These are phyloP conservation scores for Aschersonia sp. DNA, from an alignment of 2,329 filamentous ascomycete genomes.

Conservation along the genomic window DNA sequence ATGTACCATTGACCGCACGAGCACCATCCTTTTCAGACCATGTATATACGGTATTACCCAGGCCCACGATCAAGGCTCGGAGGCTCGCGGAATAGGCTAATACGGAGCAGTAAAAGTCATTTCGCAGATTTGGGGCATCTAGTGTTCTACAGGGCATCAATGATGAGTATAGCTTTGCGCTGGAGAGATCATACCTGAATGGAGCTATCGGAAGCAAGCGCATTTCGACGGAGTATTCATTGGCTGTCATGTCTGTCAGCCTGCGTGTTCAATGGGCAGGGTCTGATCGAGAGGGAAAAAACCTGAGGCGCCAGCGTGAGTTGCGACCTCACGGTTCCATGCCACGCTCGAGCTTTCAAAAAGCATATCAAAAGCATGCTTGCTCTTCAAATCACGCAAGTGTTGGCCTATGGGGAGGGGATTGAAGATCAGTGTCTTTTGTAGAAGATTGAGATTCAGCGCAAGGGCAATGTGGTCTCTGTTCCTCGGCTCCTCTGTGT, in stretches of 20 bases:
- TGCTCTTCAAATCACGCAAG: no score
- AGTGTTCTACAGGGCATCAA: slow-evolving; percentile 45
- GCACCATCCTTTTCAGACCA: slow-evolving; percentile 73
- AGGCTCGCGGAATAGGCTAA: slow-evolving; percentile 69
- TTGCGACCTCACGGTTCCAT: no score
- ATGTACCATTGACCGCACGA: slow-evolving; percentile 23
- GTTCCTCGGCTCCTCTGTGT: no score
- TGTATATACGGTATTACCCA: slow-evolving; percentile 66
- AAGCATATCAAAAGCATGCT: not conserved
- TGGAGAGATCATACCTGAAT: slow-evolving; percentile 47
- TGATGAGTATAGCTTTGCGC: not conserved
- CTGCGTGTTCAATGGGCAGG: not conserved
- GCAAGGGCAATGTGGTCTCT: no score
- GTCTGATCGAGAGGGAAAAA: not conserved
- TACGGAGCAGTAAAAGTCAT: slow-evolving; percentile 91
- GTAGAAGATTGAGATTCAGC: no score
- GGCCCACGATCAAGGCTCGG: slow-evolving; percentile 68
- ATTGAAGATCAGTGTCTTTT: no score
- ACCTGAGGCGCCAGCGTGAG: not conserved
- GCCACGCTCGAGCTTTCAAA: not conserved
- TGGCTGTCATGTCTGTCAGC: slow-evolving; percentile 1
- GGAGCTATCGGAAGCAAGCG: slow-evolving; percentile 52
- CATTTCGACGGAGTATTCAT: slow-evolving; percentile 3
- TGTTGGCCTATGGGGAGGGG: no score
- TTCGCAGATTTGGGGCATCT: slow-evolving; percentile 75